phyloP scores from a whole-genome alignment of 75 land plant species.

The Gnetum montanum region DNA sequence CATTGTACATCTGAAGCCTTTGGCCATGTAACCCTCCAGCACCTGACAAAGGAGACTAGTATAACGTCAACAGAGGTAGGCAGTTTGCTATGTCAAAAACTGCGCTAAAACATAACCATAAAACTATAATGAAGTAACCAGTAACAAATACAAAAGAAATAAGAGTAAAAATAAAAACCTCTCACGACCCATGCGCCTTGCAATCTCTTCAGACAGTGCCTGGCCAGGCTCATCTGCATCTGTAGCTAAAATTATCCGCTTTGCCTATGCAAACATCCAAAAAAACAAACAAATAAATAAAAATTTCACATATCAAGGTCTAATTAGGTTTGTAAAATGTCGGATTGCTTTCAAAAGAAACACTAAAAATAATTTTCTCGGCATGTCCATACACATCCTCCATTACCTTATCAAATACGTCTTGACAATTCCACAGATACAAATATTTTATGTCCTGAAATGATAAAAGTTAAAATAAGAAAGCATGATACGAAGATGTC shows the following conservation, averaged over 20 bases:
- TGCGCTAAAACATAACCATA: neutral
- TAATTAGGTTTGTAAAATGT: neutral
- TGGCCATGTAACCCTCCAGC: slow-evolving; percentile 98
- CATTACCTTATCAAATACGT: slow-evolving; percentile 63
- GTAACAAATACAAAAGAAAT: neutral
- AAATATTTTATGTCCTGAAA: slow-evolving; percentile 79
- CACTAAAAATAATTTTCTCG: neutral
- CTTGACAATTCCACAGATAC: slow-evolving; percentile 85
- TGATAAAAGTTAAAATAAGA: too few species aligned
- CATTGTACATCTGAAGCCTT: slow-evolving; percentile 14
- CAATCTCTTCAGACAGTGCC: slow-evolving; percentile 94
- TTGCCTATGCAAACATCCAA: slow-evolving; percentile 32
- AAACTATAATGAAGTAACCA: neutral
- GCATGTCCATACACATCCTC: neutral
- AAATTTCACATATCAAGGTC: neutral
- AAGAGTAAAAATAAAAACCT: slow-evolving; percentile 26
- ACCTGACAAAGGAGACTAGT: slow-evolving; percentile 25
- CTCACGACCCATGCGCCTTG: slow-evolving; percentile 90
- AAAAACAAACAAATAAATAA: neutral
- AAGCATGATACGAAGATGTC: too few species aligned
- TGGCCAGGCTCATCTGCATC: slow-evolving; percentile 95
- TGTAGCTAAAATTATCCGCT: slow-evolving; percentile 88
- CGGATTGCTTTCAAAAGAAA: neutral
- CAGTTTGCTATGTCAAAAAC: neutral
- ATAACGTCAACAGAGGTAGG: neutral